These are phyloP conservation scores for Pleurotus tuoliensis DNA, from an alignment of 768 basidiomycete species.

Conservation along the genomic window DNA sequence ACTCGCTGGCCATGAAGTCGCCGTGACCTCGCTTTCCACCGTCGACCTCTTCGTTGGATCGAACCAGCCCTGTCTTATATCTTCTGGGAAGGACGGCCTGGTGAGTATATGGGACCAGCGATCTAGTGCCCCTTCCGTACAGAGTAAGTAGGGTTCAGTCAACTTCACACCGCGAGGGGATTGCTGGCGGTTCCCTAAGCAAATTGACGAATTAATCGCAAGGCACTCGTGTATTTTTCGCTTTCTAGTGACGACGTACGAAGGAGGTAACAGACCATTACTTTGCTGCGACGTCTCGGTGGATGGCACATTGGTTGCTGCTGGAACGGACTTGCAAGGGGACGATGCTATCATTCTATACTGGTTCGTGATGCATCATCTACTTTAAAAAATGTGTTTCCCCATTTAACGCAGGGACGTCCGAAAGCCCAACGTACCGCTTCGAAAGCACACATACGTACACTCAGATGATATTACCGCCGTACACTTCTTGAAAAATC, in stretches of 20 bases:
- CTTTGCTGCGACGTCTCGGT: conserved; percentile 68
- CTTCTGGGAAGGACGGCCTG: conserved; percentile 68
- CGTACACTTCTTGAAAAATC: conserved; percentile 50
- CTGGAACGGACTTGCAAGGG: conserved; percentile 76
- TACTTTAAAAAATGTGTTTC: too few species aligned
- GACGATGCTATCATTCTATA: conserved; percentile 83
- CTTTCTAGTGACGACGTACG: conserved; percentile 35
- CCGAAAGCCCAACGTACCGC: conserved; percentile 64
- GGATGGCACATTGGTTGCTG: conserved; percentile 72
- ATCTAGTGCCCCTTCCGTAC: conserved; percentile 27
- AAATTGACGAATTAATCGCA: background rate
- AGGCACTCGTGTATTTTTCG: background rate
- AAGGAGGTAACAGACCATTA: conserved; percentile 32
- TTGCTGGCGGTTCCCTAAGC: conserved; percentile 8
- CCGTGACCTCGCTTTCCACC: conserved; percentile 53
- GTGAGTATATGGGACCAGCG: conserved; percentile 78
- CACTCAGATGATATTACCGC: conserved; percentile 93
- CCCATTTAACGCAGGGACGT: conserved; percentile 60
- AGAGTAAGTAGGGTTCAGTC: conserved; percentile 13
- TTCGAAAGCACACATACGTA: conserved; percentile 77
- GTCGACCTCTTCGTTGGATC: conserved; percentile 37
- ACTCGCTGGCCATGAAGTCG: conserved; percentile 53
- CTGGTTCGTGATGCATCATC: conserved; percentile 49
- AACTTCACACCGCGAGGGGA: conserved; percentile 36
- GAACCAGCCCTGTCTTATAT: conserved; percentile 45